Evolutionary conservation across 768 basidiomycete genomes (phyloP).

Genomic region (Auricularia heimuer): DNA sequence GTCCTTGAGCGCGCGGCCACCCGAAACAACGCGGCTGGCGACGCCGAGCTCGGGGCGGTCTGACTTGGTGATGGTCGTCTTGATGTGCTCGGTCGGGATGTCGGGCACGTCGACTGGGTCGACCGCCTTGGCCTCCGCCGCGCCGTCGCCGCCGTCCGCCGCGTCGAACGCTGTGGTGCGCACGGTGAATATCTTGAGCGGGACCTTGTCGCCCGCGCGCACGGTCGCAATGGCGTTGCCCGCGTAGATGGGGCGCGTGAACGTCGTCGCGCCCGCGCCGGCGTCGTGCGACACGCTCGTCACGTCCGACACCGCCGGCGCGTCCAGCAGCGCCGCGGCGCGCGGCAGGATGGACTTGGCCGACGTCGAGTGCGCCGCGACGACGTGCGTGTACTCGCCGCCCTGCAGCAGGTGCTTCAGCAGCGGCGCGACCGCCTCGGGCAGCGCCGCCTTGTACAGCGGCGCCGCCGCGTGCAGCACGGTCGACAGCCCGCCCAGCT

Average conservation of each 20-base stretch:
- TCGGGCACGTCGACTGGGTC: conserved; percentile 55
- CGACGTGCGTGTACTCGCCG: conserved; percentile 76
- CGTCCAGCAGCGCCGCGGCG: conserved; percentile 80
- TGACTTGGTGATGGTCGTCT: conserved; percentile 74
- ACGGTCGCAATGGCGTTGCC: conserved; percentile 96
- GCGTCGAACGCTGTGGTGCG: conserved; percentile 85
- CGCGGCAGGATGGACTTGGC: conserved; percentile 92
- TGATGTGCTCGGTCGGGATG: conserved; percentile 50
- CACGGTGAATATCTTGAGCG: conserved; percentile 90
- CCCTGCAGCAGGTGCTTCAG: conserved; percentile 62
- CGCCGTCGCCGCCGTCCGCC: conserved; percentile 36
- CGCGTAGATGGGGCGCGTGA: conserved; percentile 92
- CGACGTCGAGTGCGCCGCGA: conserved; percentile 83
- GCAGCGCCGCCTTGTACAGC: conserved; percentile 57
- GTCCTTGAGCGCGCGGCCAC: conserved; percentile 90
- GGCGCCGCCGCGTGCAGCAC: conserved; percentile 62
- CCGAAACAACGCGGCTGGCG: conserved; percentile 84
- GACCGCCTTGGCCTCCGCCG: conserved; percentile 50
- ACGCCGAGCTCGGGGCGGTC: conserved; percentile 87
- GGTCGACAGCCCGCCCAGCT: conserved; percentile 56
- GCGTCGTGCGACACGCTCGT: conserved; percentile 68
- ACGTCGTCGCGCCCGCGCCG: conserved; percentile 66
- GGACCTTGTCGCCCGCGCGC: conserved; percentile 62
- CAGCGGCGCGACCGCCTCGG: conserved; percentile 76
- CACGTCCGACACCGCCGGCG: conserved; percentile 86